Conservation (phyloP, 2,329 filamentous ascomycete genomes). For the Keithomyces neogunnii region DNA sequence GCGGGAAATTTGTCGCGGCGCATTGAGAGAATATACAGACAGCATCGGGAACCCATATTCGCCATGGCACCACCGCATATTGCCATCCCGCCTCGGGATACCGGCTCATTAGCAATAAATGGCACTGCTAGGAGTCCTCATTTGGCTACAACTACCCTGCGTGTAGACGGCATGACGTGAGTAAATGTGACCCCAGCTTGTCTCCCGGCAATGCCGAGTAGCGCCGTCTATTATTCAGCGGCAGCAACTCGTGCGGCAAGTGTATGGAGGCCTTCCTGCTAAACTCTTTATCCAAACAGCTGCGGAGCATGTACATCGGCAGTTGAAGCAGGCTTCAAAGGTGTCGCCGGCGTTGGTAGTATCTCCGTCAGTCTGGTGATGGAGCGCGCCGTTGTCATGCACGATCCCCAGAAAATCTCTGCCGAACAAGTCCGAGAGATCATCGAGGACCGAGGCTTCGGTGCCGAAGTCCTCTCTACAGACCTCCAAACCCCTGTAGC, state of each 20-base stretch:
- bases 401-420: conserved; percentile 67
- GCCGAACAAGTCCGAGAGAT: conserved; percentile 72
- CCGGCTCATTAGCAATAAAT: conserved; percentile 14
- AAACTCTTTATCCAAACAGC: conserved; percentile 34
- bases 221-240: conserved; percentile 18
- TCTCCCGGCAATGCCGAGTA: conserved; percentile 17
- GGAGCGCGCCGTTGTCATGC: conserved; percentile 89
- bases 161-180: conserved; percentile 80
- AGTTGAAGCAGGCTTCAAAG: conserved; percentile 86
- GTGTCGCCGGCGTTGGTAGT: conserved; percentile 69
- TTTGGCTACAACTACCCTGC: conserved; percentile 85
- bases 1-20: background rate
- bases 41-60: background rate
- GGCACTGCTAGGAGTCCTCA: conserved; percentile 36
- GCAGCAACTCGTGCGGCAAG: background rate
- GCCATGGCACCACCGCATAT: conserved; percentile 45
- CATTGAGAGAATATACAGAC: background rate
- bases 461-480: conserved; percentile 78
- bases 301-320: conserved; percentile 93
- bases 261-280: background rate
- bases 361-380: conserved; percentile 92
- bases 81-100: conserved; percentile 35
- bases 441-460: conserved; percentile 88
- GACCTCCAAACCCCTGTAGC: conserved; percentile 54
- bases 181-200: conserved; percentile 18